Conservation (phyloP, 176 grass and related monocot species). For the Carex pumila region DNA sequence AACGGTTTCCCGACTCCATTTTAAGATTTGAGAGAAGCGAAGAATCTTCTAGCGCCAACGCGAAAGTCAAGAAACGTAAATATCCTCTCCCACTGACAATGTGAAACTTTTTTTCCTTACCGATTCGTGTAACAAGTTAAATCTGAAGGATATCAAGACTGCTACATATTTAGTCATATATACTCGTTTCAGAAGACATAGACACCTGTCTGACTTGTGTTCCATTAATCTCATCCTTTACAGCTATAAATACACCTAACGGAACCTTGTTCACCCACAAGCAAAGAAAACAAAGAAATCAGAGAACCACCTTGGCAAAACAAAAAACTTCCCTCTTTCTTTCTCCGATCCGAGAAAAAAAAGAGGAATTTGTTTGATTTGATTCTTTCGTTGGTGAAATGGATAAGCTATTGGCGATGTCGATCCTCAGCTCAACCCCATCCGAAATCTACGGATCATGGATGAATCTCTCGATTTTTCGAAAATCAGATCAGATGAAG, state of each 20-base stretch:
- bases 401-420: conserved; percentile 55
- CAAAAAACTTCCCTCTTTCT: conserved; percentile 13
- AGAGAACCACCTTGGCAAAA: conserved; percentile 2
- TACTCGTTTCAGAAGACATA: neutral
- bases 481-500: neutral
- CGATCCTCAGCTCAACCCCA: conserved; percentile 49
- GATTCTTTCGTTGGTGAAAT: conserved; percentile 11
- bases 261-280: neutral
- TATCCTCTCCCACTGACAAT: neutral
- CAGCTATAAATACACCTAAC: conserved; percentile 7
- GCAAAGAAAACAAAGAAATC: neutral
- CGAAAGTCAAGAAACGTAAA: neutral
- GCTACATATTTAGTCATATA: neutral
- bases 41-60: neutral
- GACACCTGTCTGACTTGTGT: neutral
- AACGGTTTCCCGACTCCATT: neutral
- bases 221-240: neutral
- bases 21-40: neutral
- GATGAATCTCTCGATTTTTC: neutral
- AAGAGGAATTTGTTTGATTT: conserved; percentile 10
- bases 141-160: too few relatives aligned
- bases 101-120: neutral
- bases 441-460: conserved; percentile 19
- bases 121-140: neutral
- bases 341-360: neutral